Conservation (phyloP, 306 rosid genomes). For the Sophora flavescens region DNA sequence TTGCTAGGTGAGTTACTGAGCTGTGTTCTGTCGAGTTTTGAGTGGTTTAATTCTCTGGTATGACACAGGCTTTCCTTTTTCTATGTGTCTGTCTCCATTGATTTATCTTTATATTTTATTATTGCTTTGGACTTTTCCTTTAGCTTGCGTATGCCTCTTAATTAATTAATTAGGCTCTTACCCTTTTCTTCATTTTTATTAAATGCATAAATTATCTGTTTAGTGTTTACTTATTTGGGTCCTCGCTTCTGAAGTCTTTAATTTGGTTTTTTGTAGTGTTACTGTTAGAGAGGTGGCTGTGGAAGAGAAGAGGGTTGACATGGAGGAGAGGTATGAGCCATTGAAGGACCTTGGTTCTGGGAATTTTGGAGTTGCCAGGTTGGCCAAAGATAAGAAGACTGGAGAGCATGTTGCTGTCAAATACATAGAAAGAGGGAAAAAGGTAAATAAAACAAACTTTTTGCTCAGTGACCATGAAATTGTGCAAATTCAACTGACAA, state of each 20-base stretch:
- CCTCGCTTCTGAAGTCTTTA: background rate
- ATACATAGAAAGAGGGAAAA: constrained; percentile 97
- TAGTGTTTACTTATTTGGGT: constrained; percentile 23
- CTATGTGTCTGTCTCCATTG: background rate
- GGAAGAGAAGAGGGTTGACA: constrained; percentile 47
- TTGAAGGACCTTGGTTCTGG: constrained; percentile 97
- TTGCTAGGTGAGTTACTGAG: too few species aligned
- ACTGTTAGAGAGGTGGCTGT: background rate
- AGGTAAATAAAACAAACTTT: constrained; percentile 53
- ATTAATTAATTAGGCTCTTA: constrained; percentile 25
- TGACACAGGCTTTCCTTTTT: background rate
- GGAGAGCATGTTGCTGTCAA: constrained; percentile 92
- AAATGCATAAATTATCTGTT: background rate
- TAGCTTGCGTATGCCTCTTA: constrained; percentile 24
- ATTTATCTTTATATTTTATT: constrained; percentile 31
- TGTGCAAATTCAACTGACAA: constrained; percentile 12
- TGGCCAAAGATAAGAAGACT: constrained; percentile 89
- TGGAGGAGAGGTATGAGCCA: constrained; percentile 93
- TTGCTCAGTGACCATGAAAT: background rate
- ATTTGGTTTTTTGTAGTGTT: background rate
- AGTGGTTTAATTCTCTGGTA: background rate
- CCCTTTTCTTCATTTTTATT: constrained; percentile 5
- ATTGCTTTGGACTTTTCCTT: constrained; percentile 43
- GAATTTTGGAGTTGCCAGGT: constrained; percentile 93
- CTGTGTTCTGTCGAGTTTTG: background rate